These are phyloP conservation scores for Datura wrightii DNA, from an alignment of 257 asterid species.

Conservation along the genomic window DNA sequence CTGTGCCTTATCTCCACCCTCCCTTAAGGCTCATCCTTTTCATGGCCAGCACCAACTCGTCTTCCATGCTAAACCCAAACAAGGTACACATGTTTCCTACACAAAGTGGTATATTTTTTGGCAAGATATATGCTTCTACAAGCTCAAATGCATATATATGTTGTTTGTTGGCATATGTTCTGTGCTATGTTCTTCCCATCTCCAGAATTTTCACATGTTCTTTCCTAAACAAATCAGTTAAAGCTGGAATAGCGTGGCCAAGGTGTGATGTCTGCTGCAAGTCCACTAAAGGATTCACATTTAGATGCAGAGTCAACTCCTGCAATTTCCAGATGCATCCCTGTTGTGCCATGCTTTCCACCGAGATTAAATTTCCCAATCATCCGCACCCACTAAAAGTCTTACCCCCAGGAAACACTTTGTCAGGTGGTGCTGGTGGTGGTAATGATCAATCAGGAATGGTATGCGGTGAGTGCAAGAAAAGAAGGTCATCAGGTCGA, in stretches of 20 bases:
- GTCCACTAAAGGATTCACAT: conserved; percentile 72
- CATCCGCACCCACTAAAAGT: conserved; percentile 65
- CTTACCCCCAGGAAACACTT: conserved; percentile 42
- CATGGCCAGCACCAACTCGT: conserved; percentile 84
- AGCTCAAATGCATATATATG: conserved; percentile 4
- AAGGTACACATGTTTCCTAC: conserved; percentile 47
- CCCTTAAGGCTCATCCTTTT: conserved; percentile 66
- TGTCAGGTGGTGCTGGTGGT: conserved; percentile 11
- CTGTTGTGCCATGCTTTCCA: conserved; percentile 76
- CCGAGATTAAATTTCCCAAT: conserved; percentile 45
- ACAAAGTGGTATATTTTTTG: not conserved
- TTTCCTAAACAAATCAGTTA: conserved; percentile 24
- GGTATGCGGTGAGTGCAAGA: conserved; percentile 64
- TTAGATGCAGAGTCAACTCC: conserved; percentile 62
- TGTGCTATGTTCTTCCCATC: conserved; percentile 29
- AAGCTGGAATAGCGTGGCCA: conserved; percentile 71
- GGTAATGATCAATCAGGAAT: conserved; percentile 29
- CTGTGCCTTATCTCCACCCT: conserved; percentile 64
- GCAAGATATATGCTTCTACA: conserved; percentile 3
- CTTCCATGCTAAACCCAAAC: conserved; percentile 71
- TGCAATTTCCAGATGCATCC: conserved; percentile 96
- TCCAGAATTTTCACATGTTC: conserved; percentile 2
- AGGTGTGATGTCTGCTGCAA: conserved; percentile 75
- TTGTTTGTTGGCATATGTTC: not conserved
- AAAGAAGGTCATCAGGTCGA: conserved; percentile 56